Conservation (phyloP, 495 filamentous ascomycete genomes). For the Neurospora intermedia region DNA sequence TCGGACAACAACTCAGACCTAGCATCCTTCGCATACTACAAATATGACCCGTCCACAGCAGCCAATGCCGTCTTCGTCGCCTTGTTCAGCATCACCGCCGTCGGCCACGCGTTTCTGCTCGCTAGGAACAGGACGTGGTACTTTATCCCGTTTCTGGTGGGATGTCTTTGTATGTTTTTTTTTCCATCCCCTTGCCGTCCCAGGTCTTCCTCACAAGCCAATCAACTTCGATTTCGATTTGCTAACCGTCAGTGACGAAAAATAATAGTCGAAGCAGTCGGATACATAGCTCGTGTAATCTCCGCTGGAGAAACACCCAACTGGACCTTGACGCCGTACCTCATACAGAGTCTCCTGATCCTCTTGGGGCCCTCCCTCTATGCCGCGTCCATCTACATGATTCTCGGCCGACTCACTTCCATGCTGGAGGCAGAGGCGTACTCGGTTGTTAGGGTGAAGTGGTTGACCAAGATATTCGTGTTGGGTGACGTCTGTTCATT, state of each 20-base stretch:
- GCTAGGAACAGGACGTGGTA: slow-evolving; percentile 43
- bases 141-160: slow-evolving; percentile 49
- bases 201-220: too few species aligned
- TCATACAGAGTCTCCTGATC: slow-evolving; percentile 20
- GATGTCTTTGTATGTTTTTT: slow-evolving; percentile 41
- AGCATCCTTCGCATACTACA: slow-evolving; percentile 24
- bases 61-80: slow-evolving; percentile 39
- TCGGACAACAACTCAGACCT: neutral
- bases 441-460: slow-evolving; percentile 27
- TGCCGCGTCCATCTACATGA: slow-evolving; percentile 50
- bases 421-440: slow-evolving; percentile 26
- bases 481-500: slow-evolving; percentile 35
- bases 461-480: slow-evolving; percentile 42
- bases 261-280: slow-evolving; percentile 42
- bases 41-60: slow-evolving; percentile 39
- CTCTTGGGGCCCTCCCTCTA: slow-evolving; percentile 30
- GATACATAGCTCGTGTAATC: slow-evolving; percentile 45
- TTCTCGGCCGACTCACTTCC: slow-evolving; percentile 37
- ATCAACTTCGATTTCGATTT: neutral
- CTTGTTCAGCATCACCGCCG: slow-evolving; percentile 38
- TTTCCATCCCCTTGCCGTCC: neutral
- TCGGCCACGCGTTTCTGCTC: slow-evolving; percentile 40
- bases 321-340: slow-evolving; percentile 29
- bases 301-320: slow-evolving; percentile 21
- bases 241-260: neutral